These are phyloP conservation scores for Akanthomyces uredinophilus DNA, from an alignment of 2,329 filamentous ascomycete genomes.

Conservation along the genomic window DNA sequence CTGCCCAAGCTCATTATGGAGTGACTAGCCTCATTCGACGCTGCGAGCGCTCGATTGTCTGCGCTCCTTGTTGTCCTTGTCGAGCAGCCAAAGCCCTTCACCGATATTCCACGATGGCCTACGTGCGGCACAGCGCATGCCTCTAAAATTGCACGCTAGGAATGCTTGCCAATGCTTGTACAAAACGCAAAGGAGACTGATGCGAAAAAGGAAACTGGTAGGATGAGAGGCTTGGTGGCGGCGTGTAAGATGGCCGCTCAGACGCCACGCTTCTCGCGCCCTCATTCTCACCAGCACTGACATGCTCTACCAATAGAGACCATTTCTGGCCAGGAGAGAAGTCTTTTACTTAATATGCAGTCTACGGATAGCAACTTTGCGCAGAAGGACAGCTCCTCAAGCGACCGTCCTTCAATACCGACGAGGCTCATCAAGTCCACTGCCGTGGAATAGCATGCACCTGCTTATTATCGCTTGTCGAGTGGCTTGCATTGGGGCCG, in stretches of 20 bases:
- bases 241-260: not conserved
- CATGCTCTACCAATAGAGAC: too few species aligned
- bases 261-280: not conserved
- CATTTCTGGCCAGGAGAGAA: not conserved
- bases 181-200: not conserved
- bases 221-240: slow-evolving; percentile 7
- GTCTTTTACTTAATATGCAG: not conserved
- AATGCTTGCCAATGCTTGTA: not conserved
- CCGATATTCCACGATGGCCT: not conserved
- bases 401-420: not conserved
- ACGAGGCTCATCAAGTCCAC: not conserved
- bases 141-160: not conserved
- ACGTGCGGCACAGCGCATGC: not conserved
- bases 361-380: not conserved
- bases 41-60: not conserved
- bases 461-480: not conserved
- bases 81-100: not conserved
- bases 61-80: not conserved
- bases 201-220: slow-evolving; percentile 6
- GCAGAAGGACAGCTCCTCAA: not conserved
- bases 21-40: not conserved
- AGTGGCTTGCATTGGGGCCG: not conserved
- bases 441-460: not conserved
- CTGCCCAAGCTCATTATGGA: not conserved
- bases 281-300: not conserved